Evolutionary conservation across 768 basidiomycete genomes (phyloP), one percentile per base, ranked within the genome.

Genomic region (Dioszegia aurantiaca): DNA sequence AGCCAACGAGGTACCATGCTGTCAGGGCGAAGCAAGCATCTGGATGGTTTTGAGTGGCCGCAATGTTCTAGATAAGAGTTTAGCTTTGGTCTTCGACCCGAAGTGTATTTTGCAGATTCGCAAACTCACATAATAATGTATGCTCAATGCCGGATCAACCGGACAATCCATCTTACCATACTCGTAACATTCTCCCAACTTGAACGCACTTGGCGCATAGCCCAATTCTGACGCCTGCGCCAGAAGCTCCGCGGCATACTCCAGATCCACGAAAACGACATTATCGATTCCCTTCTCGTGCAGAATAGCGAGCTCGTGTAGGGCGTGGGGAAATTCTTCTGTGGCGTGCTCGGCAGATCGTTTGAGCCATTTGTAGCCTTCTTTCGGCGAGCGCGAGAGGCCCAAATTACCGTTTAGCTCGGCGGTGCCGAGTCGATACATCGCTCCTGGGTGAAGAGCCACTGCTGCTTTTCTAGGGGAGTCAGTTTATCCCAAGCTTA

Each of bases 131-230:
- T 99, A 98, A 77, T 98, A 98, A 78, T 99, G 95, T 68, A 99
- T 99, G 44, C 90, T 94, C 56, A 99, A 80, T 27, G 95, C 95
- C 0, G 93, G 85, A 74, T 99, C 95, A 74, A 92, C 89, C 17
- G 95, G 95, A 70, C 95, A 98, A 9, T 92, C 93, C 85, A 97
- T 87, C 81, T 90, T 93, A 33, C 95, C 95, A 76, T 98, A 99
- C 80, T 99, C 95, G 76, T 99, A 99, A 77, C 93, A 97, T 78
- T 98, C 94, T 24, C 95, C 95, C 56, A 98, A 79, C 59, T 90
- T 86, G 79, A 92, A 90, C 30, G 95, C 95, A 63, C 89, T 92
- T 17, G 94, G 90, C 9, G 94, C 91, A 78, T 97, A 97, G 4
- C 92, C 92, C 24, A 99, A 82, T 77, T 98, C 95, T 0, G 90